phyloP scores from a whole-genome alignment of 164 flowering plant genomes.

The Stephania japonica region DNA sequence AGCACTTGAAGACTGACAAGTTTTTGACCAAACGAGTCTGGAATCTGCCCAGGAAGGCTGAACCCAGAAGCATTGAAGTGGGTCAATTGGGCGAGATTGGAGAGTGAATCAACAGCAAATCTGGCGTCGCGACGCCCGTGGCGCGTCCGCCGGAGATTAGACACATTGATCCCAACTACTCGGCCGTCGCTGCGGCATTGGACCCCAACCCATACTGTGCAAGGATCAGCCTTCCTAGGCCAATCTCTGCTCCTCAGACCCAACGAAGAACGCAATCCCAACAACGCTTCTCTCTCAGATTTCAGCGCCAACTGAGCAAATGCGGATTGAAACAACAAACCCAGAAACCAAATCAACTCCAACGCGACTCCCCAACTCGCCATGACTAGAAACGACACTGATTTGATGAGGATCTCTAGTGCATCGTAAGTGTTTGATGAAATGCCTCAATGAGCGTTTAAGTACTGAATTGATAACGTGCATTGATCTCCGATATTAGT shows the following conservation, averaged over 20 bases:
- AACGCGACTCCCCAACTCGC: background rate
- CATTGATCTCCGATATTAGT: background rate
- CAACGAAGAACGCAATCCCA: constrained; percentile 63
- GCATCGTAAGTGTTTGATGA: background rate
- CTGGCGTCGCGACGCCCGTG: constrained; percentile 35
- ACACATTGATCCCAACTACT: constrained; percentile 44
- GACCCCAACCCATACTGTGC: constrained; percentile 56
- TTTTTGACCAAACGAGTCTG: constrained; percentile 57
- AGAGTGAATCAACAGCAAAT: constrained; percentile 54
- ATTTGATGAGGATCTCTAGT: background rate
- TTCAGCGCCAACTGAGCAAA: constrained; percentile 15
- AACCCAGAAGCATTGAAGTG: constrained; percentile 65
- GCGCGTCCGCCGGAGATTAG: constrained; percentile 49
- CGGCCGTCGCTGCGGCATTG: constrained; percentile 39
- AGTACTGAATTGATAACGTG: background rate
- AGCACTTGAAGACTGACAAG: constrained; percentile 42
- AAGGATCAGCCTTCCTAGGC: constrained; percentile 76
- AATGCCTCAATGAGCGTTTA: background rate
- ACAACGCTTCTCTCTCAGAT: constrained; percentile 45
- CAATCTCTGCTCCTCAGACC: constrained; percentile 77
- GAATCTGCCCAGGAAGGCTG: constrained; percentile 60
- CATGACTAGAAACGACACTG: background rate
- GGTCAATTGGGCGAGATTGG: constrained; percentile 41
- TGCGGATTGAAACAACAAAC: constrained; percentile 12
- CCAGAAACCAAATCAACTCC: background rate